Evolutionary conservation across 2,329 filamentous ascomycete genomes (phyloP), one percentile per base, ranked within the genome.

Genomic region (Acrodontium crateriforme): DNA sequence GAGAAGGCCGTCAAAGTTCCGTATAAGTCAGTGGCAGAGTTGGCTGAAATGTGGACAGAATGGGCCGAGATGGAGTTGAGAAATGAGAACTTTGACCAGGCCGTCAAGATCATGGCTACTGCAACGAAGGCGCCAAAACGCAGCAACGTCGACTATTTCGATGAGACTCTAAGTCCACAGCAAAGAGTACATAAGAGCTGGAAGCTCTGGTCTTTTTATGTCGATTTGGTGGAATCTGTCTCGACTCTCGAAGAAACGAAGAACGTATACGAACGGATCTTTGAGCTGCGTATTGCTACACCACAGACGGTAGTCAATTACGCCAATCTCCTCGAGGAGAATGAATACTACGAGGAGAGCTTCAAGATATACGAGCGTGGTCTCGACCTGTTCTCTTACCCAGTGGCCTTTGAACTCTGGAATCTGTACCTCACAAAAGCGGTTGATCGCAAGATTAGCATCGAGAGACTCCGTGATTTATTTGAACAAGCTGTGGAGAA

Each of bases 201-300:
- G 89, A 98, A 95, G 54, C 60, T 98, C 8, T 98, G 89, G 89
- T 93, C 84, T 56, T 98, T 98, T 62, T 98, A 98, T 46, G 85
- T 98, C 21, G 89, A 98, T 52, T 70, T 98, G 2, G 85, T 98
- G 3, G 89, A 98, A 54, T 93, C 84, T 53, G 85, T 94, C 17
- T 78, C 80, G 36, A 82, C 79, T 0, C 58, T 98, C 10, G 84
- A 93, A 13, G 87, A 95, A 56, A 94, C 87, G 0, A 81, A 74
- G 52, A 87, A 83, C 52, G 77, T 95, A 2, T 98, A 98, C 55
- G 89, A 98, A 53, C 71, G 89, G 31, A 95, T 98, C 46, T 98
- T 98, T 51, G 91, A 98, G 57, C 74, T 98, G 34, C 81, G 87
- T 25, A 98, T 98, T 44, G 89, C 91, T 13, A 98, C 89, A 5